Conservation (phyloP, 306 rosid species). For the Astragalus glycyphyllos region DNA sequence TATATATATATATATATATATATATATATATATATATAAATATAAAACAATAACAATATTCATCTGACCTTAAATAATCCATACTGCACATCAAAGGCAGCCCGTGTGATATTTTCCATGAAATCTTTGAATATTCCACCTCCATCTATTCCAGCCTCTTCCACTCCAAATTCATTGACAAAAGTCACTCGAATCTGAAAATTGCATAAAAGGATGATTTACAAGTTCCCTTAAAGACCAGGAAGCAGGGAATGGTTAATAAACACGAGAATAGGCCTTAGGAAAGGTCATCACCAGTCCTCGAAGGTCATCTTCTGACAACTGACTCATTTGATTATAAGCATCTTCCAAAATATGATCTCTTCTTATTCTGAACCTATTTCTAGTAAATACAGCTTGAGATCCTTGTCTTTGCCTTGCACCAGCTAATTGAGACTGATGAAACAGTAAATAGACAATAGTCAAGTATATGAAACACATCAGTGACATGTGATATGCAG, state of each 20-base stretch:
- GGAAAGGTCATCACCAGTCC: conserved; percentile 65
- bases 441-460: conserved; percentile 48
- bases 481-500: conserved; percentile 8
- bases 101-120: conserved; percentile 98
- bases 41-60: conserved; percentile 27
- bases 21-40: conserved; percentile 8
- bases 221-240: conserved; percentile 25
- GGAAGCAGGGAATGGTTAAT: conserved; percentile 24
- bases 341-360: conserved; percentile 97
- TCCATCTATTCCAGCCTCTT: conserved; percentile 99
- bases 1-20: background rate
- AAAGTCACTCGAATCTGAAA: conserved; percentile 92
- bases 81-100: conserved; percentile 98
- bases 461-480: conserved; percentile 39
- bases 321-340: conserved; percentile 87
- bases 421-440: conserved; percentile 92
- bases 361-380: conserved; percentile 87
- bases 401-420: conserved; percentile 80
- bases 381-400: conserved; percentile 72
- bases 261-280: conserved; percentile 26
- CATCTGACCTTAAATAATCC: conserved; percentile 88
- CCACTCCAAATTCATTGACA: conserved; percentile 98
- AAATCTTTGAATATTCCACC: conserved; percentile 99
- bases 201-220: conserved; percentile 26
- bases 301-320: conserved; percentile 94